Conservation (phyloP, 352 stramenopile genomes). For the Phytopythium delawarense region DNA sequence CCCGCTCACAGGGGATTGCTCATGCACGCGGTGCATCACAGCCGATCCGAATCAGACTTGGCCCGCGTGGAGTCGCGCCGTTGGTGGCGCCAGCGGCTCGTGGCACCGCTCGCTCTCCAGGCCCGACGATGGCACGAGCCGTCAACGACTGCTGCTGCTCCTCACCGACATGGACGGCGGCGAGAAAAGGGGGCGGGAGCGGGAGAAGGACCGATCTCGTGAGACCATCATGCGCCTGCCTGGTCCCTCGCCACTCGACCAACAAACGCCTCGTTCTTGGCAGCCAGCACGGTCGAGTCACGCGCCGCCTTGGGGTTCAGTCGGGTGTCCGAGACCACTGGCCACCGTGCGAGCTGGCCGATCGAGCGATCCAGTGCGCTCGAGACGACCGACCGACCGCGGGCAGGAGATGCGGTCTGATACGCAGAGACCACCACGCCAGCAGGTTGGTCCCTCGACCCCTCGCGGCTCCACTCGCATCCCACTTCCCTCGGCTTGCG, state of each 20-base stretch:
- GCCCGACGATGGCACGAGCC: not conserved
- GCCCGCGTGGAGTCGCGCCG: not conserved
- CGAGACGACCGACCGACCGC: no score
- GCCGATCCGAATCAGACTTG: not conserved
- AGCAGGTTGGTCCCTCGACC: not conserved
- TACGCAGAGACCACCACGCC: not conserved
- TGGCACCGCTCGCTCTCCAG: not conserved
- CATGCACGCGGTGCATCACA: not conserved
- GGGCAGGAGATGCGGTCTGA: not conserved
- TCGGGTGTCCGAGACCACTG: no score
- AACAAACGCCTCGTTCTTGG: no score
- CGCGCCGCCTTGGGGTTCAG: not conserved
- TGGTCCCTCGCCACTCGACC: no score
- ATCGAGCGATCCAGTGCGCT: not conserved
- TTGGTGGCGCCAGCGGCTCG: not conserved
- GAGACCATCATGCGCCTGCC: no score
- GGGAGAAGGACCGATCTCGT: no score
- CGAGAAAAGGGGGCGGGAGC: no score
- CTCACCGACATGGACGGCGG: no score
- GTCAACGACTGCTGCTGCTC: not conserved
- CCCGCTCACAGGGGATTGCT: not conserved
- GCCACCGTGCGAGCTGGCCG: no score
- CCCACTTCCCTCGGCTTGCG: not conserved
- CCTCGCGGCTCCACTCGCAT: not conserved
- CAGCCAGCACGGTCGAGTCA: not conserved